Conservation (phyloP, 768 basidiomycete genomes). For the Candolleomyces efflorescens region DNA sequence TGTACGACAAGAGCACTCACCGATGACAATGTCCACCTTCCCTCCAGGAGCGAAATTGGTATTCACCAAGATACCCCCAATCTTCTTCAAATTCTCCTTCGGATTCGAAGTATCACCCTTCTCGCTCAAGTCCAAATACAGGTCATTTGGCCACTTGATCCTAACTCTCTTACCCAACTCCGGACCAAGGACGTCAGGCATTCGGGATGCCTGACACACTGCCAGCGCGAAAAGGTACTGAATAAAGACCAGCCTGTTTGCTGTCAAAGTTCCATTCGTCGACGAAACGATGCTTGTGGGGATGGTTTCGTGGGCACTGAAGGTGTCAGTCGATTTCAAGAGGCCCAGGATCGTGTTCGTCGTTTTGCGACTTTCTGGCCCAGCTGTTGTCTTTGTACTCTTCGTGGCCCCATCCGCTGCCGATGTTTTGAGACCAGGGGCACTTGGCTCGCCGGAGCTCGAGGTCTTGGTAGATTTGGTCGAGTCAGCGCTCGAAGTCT, state of each 20-base stretch:
- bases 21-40: conserved; percentile 73
- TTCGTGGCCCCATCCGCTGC: neutral
- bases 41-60: conserved; percentile 69
- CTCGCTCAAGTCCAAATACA: conserved; percentile 52
- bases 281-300: neutral
- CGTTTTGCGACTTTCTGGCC: neutral
- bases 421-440: neutral
- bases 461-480: neutral
- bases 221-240: conserved; percentile 92
- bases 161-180: conserved; percentile 51
- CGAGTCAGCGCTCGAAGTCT: neutral
- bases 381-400: neutral
- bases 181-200: conserved; percentile 48
- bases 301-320: neutral
- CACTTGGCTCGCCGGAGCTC: neutral
- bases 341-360: neutral
- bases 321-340: neutral
- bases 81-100: conserved; percentile 58
- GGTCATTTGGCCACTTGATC: conserved; percentile 97
- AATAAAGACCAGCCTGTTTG: conserved; percentile 77
- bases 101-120: conserved; percentile 37
- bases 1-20: conserved; percentile 35
- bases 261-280: conserved; percentile 22
- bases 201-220: conserved; percentile 80
- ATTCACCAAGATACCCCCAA: conserved; percentile 91